Evolutionary conservation across 192 early-diverging fungal species (phyloP).

Genomic region (Chytriomyces sp.): DNA sequence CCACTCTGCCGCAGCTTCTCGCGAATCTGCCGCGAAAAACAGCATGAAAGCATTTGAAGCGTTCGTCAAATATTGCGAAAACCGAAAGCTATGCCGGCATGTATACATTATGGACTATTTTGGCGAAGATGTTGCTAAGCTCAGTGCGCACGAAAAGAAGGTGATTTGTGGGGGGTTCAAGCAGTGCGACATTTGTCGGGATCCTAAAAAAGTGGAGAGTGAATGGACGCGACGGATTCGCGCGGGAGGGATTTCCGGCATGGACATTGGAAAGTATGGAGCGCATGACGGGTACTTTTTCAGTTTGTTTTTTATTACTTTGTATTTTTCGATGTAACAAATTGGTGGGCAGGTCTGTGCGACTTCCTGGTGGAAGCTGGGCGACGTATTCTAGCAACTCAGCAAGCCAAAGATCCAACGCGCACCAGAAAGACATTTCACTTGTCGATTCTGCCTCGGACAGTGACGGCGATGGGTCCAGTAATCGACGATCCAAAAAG

Average conservation of each 20-base stretch:
- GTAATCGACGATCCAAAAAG: background rate
- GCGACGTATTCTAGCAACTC: background rate
- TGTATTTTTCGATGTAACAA: background rate
- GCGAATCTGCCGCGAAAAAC: slow-evolving; percentile 9
- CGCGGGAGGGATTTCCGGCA: background rate
- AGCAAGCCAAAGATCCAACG: slow-evolving; percentile 7
- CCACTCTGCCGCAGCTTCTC: slow-evolving; percentile 2
- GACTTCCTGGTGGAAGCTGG: slow-evolving; percentile 12
- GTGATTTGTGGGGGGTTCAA: slow-evolving; percentile 36
- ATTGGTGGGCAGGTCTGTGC: background rate
- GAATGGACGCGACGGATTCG: slow-evolving; percentile 5
- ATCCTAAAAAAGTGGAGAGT: slow-evolving; percentile 42
- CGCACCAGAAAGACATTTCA: background rate
- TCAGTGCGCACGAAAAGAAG: background rate
- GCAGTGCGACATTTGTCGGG: slow-evolving; percentile 52
- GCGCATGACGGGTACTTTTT: background rate
- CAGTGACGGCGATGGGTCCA: background rate
- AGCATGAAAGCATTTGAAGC: slow-evolving; percentile 39
- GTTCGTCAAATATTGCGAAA: slow-evolving; percentile 59
- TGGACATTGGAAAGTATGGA: background rate
- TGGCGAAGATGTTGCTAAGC: slow-evolving; percentile 19
- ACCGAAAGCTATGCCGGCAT: slow-evolving; percentile 49
- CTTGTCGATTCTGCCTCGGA: slow-evolving; percentile 15
- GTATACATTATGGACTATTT: slow-evolving; percentile 48
- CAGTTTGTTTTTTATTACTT: background rate